These are phyloP conservation scores for Apiosordaria backusii DNA, from an alignment of 495 filamentous ascomycete species.

Conservation along the genomic window DNA sequence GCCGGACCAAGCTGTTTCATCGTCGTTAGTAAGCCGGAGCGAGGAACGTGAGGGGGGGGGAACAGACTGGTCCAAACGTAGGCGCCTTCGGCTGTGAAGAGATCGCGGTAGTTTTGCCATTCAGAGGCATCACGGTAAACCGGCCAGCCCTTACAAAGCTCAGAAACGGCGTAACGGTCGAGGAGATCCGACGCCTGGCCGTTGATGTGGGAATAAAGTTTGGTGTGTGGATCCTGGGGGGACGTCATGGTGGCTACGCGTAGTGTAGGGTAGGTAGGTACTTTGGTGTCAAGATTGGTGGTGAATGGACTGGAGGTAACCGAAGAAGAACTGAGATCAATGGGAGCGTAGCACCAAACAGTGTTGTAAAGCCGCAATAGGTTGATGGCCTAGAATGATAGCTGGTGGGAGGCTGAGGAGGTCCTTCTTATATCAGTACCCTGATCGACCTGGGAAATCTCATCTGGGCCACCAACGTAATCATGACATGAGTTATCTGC, in stretches of 20 bases:
- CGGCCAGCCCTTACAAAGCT: constrained; percentile 66
- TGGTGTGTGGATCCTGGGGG: constrained; percentile 40
- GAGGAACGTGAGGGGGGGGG: background rate
- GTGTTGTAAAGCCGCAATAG: background rate
- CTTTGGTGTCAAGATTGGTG: background rate
- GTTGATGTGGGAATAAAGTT: constrained; percentile 54
- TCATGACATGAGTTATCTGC: background rate
- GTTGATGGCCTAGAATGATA: background rate
- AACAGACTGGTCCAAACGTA: constrained; percentile 56
- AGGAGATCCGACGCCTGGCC: constrained; percentile 47
- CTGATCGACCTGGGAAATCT: background rate
- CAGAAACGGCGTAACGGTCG: constrained; percentile 54
- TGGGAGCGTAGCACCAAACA: background rate
- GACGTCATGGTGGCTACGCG: constrained; percentile 37
- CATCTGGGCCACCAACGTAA: background rate
- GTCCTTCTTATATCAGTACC: background rate
- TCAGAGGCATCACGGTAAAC: constrained; percentile 63
- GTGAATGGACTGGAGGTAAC: background rate
- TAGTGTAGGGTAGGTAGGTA: background rate
- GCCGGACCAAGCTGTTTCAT: constrained; percentile 51
- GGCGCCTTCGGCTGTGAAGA: constrained; percentile 54
- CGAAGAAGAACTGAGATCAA: background rate
- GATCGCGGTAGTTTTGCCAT: constrained; percentile 61
- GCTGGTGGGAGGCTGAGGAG: background rate
- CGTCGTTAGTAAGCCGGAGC: background rate